These are phyloP conservation scores for Coemansia sp. DNA, from an alignment of 192 early-diverging fungal genomes.

Conservation along the genomic window DNA sequence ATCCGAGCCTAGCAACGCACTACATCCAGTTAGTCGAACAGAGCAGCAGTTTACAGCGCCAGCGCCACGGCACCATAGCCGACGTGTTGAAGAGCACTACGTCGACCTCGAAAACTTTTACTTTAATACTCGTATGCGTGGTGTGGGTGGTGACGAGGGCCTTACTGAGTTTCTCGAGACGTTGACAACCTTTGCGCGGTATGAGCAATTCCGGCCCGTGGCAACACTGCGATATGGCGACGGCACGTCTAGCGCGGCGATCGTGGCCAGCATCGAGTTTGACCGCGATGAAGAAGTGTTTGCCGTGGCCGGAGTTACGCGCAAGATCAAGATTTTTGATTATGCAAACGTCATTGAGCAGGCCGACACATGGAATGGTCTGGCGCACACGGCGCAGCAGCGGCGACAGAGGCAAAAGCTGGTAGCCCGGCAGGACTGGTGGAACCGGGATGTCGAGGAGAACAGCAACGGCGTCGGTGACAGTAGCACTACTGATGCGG, in stretches of 20 bases:
- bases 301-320: conserved; percentile 90
- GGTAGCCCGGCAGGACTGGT: conserved; percentile 43
- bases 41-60: background rate
- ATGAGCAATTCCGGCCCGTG: conserved; percentile 72
- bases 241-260: conserved; percentile 68
- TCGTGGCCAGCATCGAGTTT: conserved; percentile 94
- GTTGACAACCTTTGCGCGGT: conserved; percentile 71
- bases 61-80: conserved; percentile 19
- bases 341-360: conserved; percentile 63
- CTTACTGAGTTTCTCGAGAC: conserved; percentile 59
- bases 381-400: conserved; percentile 31
- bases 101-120: conserved; percentile 76
- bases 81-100: conserved; percentile 66
- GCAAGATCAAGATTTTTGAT: conserved; percentile 94
- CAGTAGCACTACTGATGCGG: conserved; percentile 30
- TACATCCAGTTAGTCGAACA: background rate
- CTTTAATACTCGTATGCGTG: conserved; percentile 66
- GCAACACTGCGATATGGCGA: conserved; percentile 85
- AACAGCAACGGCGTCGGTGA: conserved; percentile 18
- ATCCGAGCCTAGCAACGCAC: background rate
- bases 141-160: conserved; percentile 29
- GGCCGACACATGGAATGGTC: conserved; percentile 49
- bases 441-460: conserved; percentile 47
- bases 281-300: conserved; percentile 93
- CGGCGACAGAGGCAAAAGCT: conserved; percentile 14